Conservation (phyloP, 2,329 filamentous ascomycete genomes). For the Ophiostoma australiae region DNA sequence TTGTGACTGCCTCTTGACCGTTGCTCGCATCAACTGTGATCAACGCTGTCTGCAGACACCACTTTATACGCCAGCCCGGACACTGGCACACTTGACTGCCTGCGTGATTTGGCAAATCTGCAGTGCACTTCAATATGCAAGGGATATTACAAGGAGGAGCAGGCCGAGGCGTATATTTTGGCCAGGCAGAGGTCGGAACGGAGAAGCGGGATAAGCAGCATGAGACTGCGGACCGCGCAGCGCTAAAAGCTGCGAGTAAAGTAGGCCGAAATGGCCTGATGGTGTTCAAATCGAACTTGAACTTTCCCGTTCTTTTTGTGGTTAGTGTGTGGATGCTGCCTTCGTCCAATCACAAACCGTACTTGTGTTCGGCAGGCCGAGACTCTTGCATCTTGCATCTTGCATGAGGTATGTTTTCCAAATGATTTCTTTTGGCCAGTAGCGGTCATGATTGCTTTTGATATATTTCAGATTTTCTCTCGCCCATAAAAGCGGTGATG, state of each 20-base stretch:
- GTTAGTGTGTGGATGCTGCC: no score
- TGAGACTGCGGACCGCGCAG: background rate
- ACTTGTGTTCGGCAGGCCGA: background rate
- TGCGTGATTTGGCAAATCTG: background rate
- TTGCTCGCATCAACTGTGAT: background rate
- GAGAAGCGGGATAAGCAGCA: background rate
- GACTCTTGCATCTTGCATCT: background rate
- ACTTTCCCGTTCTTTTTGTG: no score
- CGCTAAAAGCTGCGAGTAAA: background rate
- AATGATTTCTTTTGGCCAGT: background rate
- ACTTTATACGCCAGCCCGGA: conserved; percentile 1
- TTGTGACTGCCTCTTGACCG: background rate
- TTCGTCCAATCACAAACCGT: background rate
- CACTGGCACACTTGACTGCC: background rate
- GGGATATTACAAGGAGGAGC: background rate
- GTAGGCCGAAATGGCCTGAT: background rate
- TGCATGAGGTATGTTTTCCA: background rate
- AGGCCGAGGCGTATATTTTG: background rate
- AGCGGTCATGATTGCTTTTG: background rate
- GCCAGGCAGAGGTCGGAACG: background rate
- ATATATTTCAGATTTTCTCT: background rate
- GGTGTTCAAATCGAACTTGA: background rate
- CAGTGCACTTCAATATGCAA: background rate
- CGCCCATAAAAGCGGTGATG: background rate
- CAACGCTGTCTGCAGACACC: background rate